Conservation (phyloP, 805 yeast species). For the Kazachstania psychrophila region DNA sequence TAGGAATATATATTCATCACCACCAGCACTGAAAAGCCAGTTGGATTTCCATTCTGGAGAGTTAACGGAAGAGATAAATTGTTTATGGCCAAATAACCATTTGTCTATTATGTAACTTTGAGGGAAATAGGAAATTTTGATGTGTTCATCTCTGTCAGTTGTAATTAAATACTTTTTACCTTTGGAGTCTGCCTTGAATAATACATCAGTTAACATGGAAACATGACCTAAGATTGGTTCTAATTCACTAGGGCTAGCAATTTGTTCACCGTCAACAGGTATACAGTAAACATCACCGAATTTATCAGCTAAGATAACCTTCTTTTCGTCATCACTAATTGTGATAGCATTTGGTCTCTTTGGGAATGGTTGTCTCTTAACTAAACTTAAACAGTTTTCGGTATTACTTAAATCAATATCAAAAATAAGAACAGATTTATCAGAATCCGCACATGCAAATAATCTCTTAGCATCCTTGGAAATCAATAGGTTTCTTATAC, state of each 20-base stretch:
- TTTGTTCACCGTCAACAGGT: conserved; percentile 33
- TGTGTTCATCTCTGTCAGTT: conserved; percentile 94
- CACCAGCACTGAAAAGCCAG: conserved; percentile 77
- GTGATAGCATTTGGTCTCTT: conserved; percentile 87
- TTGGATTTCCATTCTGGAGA: conserved; percentile 42
- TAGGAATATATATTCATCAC: conserved; percentile 61
- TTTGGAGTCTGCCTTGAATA: conserved; percentile 11
- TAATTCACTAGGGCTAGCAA: conserved; percentile 30
- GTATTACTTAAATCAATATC: conserved; percentile 25
- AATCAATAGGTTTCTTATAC: conserved; percentile 54
- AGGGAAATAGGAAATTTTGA: conserved; percentile 74
- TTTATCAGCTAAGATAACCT: conserved; percentile 75
- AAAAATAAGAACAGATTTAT: conserved; percentile 68
- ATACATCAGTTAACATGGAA: conserved; percentile 82
- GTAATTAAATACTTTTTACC: conserved; percentile 52
- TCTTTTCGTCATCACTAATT: conserved; percentile 40
- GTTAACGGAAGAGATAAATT: conserved; percentile 64
- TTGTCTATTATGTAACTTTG: conserved; percentile 66
- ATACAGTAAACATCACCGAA: conserved; percentile 88
- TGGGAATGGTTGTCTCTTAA: conserved; percentile 71
- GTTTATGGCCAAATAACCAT: conserved; percentile 79
- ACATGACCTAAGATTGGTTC: conserved; percentile 89
- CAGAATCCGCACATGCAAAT: conserved; percentile 70
- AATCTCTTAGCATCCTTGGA: conserved; percentile 45
- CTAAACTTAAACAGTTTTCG: conserved; percentile 37